Percentiles rank a stretch among this genome's conserved stretches.
phyloP scores from a whole-genome alignment of 371 early-diverging fungal species.

The Coemansia sp. region DNA sequence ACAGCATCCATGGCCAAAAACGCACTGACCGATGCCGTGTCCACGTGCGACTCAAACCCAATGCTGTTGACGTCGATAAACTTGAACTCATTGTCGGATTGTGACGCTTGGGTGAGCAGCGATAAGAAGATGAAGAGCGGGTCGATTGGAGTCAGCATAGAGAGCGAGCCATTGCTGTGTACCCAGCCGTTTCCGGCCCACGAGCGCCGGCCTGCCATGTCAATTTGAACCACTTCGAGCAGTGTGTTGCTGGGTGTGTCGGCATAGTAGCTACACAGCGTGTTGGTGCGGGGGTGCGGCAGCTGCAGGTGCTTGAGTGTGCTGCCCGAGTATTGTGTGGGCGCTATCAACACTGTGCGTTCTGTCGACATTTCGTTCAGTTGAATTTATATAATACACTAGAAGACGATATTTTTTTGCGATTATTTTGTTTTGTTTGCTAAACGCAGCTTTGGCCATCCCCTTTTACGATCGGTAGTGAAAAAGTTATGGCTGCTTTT shows the following conservation, averaged over 20 bases:
- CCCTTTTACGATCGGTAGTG: too few relatives aligned
- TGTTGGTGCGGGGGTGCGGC: conserved; percentile 29
- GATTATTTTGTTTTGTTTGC: not conserved
- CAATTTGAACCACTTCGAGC: conserved; percentile 24
- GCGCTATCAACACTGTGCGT: conserved; percentile 27
- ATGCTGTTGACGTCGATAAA: conserved; percentile 34
- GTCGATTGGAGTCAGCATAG: conserved; percentile 33
- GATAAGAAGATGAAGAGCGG: conserved; percentile 19
- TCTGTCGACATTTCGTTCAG: conserved; percentile 10
- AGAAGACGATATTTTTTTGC: not conserved
- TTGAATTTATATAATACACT: not conserved
- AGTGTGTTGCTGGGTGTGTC: conserved; percentile 17
- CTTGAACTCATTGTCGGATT: conserved; percentile 16
- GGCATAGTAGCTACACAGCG: conserved; percentile 31
- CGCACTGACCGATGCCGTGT: conserved; percentile 9
- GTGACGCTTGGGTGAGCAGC: conserved; percentile 18
- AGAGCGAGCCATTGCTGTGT: conserved; percentile 16
- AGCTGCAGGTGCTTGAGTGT: conserved; percentile 33
- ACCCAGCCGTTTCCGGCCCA: conserved; percentile 39
- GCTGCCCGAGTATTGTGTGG: conserved; percentile 11
- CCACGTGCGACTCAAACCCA: conserved; percentile 26
- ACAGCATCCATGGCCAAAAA: conserved; percentile 9
- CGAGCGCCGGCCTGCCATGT: conserved; percentile 35
- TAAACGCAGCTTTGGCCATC: not conserved
- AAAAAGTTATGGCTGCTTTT: too few relatives aligned